Evolutionary conservation across 305 asterid genomes (phyloP), one percentile per base, ranked within the genome.

Genomic region (Petunia hybrid): DNA sequence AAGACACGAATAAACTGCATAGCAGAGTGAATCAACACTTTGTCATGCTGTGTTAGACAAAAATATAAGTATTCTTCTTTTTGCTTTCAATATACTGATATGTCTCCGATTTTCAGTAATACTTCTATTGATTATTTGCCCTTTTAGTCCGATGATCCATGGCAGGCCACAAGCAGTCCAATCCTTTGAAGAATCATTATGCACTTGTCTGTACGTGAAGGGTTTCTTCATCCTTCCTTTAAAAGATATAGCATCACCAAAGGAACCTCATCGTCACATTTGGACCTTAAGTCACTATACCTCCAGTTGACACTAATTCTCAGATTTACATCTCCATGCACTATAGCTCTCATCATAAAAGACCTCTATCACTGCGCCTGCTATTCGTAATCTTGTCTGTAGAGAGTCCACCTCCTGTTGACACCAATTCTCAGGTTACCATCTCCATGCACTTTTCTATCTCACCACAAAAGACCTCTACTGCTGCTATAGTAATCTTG

Each of bases 281-380:
- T 42, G 3, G 56, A 67, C 56, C 39, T 67, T n/a, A 67, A n/a
- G 39, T 67, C 55, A 67, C 55, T 67, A 42, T 67, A 67, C 75
- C 75, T 42, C 55, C 39, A 5, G 41, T 67, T n/a, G 75, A 67
- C 65, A 60, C 39, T 38, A 16, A 60, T 60, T 59, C 39, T 67
- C 35, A 22, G 38, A 67, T 14, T 67, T 41, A 67, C 75, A 67
- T 42, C 75, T 67, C 55, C 55, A 67, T 42, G 39, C 75, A 67
- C 56, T 67, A n/a, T 67, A 42, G 55, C 55, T 67, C 75, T 67
- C 75, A 67, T 38, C 75, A 41, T 67, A 67, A 42, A 67, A 16
- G 56, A n/a, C 39, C n/a, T 67, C 14, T 41, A 67, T 7, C 42
- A 38, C 75, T n/a, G 75, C 38, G 22, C 22, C 22, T 22, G 22